These are phyloP conservation scores for Ligustrum vulgare DNA, from an alignment of 257 asterid genomes.

Conservation along the genomic window DNA sequence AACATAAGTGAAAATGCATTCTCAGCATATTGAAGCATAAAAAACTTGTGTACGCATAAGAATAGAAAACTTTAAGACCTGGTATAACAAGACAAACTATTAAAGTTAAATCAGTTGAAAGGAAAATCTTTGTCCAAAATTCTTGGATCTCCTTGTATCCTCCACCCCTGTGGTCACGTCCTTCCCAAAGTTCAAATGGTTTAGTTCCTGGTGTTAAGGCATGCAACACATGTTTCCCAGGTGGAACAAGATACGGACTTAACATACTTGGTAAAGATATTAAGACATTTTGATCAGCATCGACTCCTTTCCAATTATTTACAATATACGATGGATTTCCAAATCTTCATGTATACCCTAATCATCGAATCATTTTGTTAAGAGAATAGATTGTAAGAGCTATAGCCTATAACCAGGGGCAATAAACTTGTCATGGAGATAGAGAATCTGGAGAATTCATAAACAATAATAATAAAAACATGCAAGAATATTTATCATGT, in stretches of 20 bases:
- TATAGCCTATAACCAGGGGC: too few species aligned
- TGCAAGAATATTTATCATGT: too few species aligned
- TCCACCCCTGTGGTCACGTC: slow-evolving; percentile 74
- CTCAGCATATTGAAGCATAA: too few species aligned
- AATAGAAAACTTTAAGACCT: too few species aligned
- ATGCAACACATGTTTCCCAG: slow-evolving; percentile 83
- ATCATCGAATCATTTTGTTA: slow-evolving; percentile 17
- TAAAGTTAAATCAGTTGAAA: too few species aligned
- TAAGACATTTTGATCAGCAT: slow-evolving; percentile 92
- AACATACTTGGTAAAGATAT: slow-evolving; percentile 84
- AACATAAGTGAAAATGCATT: too few species aligned
- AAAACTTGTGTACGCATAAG: too few species aligned
- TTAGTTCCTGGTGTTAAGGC: slow-evolving; percentile 91
- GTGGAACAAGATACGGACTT: slow-evolving; percentile 84
- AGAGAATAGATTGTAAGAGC: too few species aligned
- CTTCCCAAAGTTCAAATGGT: slow-evolving; percentile 86
- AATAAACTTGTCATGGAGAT: background rate
- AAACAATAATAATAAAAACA: too few species aligned
- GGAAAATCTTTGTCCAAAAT: too few species aligned
- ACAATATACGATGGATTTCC: slow-evolving; percentile 92
- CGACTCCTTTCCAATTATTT: slow-evolving; percentile 94
- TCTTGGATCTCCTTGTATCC: slow-evolving; percentile 86
- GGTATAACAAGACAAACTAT: too few species aligned
- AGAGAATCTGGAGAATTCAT: background rate
- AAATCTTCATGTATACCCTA: slow-evolving; percentile 76